These are phyloP conservation scores for Candida freyschussii DNA, from an alignment of 1,139 yeast genomes.

Conservation along the genomic window DNA sequence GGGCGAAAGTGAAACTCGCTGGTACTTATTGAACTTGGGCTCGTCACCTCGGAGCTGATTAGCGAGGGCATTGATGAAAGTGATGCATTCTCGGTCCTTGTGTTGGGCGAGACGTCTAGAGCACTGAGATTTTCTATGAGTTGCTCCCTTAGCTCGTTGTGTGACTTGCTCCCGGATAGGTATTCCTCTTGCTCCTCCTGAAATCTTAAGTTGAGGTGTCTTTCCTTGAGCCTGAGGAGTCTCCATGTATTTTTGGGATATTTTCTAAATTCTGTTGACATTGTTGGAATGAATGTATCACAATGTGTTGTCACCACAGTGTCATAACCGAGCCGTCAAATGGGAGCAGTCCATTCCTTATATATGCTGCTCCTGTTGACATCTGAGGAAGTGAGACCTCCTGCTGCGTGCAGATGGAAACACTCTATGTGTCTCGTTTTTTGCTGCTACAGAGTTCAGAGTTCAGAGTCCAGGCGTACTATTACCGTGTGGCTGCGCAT, in stretches of 20 bases:
- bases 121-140: conserved; percentile 9
- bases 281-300: too few relatives aligned
- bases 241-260: conserved; percentile 24
- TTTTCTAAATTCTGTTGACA: conserved; percentile 15
- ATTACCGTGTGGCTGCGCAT: too few relatives aligned
- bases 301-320: too few relatives aligned
- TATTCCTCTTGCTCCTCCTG: conserved; percentile 8
- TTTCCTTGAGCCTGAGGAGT: conserved; percentile 17
- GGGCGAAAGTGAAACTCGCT: too few relatives aligned
- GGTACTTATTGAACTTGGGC: neutral
- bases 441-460: too few relatives aligned
- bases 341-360: too few relatives aligned
- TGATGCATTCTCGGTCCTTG: conserved; percentile 6
- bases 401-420: too few relatives aligned
- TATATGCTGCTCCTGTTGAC: too few relatives aligned
- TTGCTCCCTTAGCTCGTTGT: conserved; percentile 12
- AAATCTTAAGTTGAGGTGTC: conserved; percentile 13
- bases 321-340: too few relatives aligned
- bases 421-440: too few relatives aligned
- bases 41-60: conserved; percentile 5
- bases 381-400: too few relatives aligned
- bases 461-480: too few relatives aligned
- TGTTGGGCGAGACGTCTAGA: conserved; percentile 2
- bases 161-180: conserved; percentile 7
- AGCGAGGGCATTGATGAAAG: conserved; percentile 10